Base-by-base conservation (phyloP, 164 flowering plant genomes). In the Tetrastigma voinierianum region DNA sequence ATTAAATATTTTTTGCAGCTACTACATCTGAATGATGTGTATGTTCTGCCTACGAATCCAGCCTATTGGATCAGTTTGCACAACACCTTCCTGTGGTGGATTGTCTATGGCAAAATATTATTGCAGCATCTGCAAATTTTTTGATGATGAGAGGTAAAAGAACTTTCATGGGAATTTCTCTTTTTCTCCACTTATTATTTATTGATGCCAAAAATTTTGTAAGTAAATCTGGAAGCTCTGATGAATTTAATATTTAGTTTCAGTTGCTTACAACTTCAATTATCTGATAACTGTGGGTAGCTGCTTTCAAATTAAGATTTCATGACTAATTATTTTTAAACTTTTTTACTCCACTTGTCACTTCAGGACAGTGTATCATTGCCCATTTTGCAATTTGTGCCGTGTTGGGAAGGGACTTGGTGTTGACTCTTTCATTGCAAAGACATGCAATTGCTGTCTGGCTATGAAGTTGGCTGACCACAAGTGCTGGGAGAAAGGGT, bases 361-460 rank as follows among this genome's bases (percentile, higher is more conserved):
- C 25, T 75, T 62, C 87, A 94, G 98, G 87, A 75, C 74, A 6
- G 90, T 94, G 43, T 94, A 91, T 72, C 98, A 94, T 73, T 94
- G 98, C 70, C 98, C 98, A 17, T 94, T n/a, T 68, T 94, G 98
- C 89, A 94, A n/a, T 74, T 78, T 94, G 70, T 94, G 98, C 73
- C 98, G 98, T 51, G 78, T 94, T 67, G 98, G 98, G 44, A 82
- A 72, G 61, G n/a, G 98, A 20, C 96, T 94, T 64, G 98, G 98
- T n/a, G n/a, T n/a, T 23, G 98, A 94, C 60, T 82, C 75, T 94
- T 87, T 67, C 98, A 94, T 75, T 94, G 98, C 89, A 94, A 91
- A n/a, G 98, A 86, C 84, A 17, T 94, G 98, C 85, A 94, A 94
- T 75, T 90, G 86, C 61, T 94, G 98, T 79, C 70, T 94, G 69